These are phyloP conservation scores for Beauveria sp. DNA, from an alignment of 2,329 filamentous ascomycete species.

Conservation along the genomic window DNA sequence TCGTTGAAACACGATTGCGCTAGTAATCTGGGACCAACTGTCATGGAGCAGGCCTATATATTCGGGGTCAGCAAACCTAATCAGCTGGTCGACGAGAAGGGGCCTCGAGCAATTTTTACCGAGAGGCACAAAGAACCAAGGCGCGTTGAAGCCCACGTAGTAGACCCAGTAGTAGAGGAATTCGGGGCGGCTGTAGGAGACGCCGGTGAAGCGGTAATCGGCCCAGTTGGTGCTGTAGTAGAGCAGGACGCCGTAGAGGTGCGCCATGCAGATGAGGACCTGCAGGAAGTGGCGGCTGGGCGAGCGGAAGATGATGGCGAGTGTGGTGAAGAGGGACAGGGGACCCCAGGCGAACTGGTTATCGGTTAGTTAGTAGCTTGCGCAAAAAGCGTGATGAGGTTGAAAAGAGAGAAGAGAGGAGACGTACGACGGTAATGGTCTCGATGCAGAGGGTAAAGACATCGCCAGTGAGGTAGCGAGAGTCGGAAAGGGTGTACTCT, in stretches of 20 bases:
- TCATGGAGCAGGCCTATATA: constrained; percentile 24
- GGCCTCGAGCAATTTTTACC: constrained; percentile 31
- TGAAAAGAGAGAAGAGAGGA: background rate
- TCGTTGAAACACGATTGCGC: constrained; percentile 18
- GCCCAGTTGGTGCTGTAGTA: constrained; percentile 53
- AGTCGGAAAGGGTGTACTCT: constrained; percentile 82
- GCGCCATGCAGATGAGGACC: constrained; percentile 41
- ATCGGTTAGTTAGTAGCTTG: background rate
- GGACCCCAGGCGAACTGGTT: constrained; percentile 49
- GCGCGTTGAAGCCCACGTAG: constrained; percentile 52
- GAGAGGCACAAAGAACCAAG: constrained; percentile 50
- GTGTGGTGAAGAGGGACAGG: constrained; percentile 42
- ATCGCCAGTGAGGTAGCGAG: constrained; percentile 74
- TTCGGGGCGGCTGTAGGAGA: constrained; percentile 50
- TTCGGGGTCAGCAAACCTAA: background rate
- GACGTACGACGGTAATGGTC: constrained; percentile 66
- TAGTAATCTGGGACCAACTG: constrained; percentile 21
- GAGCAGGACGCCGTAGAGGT: constrained; percentile 54
- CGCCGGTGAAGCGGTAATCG: constrained; percentile 36
- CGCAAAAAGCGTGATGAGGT: background rate
- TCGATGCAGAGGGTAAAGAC: constrained; percentile 85
- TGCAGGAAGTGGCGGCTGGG: constrained; percentile 44
- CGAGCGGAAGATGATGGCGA: constrained; percentile 35
- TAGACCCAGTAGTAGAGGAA: constrained; percentile 56
- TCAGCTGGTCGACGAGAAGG: too few relatives aligned